Evolutionary conservation across 495 filamentous ascomycete genomes (phyloP).

Genomic region (Astrothelium subdiscretum): DNA sequence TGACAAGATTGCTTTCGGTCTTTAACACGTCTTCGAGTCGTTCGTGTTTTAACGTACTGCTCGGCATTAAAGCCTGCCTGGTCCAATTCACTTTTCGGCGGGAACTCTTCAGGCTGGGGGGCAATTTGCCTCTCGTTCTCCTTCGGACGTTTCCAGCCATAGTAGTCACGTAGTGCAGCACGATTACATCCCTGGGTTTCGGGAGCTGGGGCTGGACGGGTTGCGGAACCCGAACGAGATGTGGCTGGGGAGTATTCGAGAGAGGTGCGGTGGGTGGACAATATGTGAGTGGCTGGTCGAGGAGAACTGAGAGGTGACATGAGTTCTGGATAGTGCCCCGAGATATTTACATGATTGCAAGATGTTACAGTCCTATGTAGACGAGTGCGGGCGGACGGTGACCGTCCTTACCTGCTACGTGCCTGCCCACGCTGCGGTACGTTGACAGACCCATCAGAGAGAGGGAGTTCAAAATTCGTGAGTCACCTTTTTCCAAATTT

Average conservation of each 20-base stretch:
- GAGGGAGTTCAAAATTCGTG: too few species aligned
- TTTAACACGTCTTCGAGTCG: conserved; percentile 54
- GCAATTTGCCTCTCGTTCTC: conserved; percentile 16
- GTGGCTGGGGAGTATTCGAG: conserved; percentile 54
- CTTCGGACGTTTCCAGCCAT: conserved; percentile 57
- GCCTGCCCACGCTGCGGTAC: too few species aligned
- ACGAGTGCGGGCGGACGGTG: too few species aligned
- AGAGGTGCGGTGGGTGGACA: conserved; percentile 66
- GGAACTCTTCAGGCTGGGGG: conserved; percentile 20
- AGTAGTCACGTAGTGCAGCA: conserved; percentile 85
- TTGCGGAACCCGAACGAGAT: conserved; percentile 28
- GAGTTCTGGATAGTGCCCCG: not conserved
- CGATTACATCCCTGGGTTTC: conserved; percentile 50
- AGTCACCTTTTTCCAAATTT: too few species aligned
- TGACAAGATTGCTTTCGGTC: conserved; percentile 51
- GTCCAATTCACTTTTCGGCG: conserved; percentile 43
- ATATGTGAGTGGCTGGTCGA: conserved; percentile 48
- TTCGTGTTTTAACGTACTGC: conserved; percentile 48
- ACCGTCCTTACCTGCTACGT: too few species aligned
- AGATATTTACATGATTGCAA: not conserved
- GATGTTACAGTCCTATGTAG: too few species aligned
- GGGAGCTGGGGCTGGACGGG: conserved; percentile 22
- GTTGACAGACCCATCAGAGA: too few species aligned
- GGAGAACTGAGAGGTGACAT: conserved; percentile 54
- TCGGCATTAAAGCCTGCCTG: conserved; percentile 41